Conservation (phyloP, 495 filamentous ascomycete genomes). For the Neurospora sp. region DNA sequence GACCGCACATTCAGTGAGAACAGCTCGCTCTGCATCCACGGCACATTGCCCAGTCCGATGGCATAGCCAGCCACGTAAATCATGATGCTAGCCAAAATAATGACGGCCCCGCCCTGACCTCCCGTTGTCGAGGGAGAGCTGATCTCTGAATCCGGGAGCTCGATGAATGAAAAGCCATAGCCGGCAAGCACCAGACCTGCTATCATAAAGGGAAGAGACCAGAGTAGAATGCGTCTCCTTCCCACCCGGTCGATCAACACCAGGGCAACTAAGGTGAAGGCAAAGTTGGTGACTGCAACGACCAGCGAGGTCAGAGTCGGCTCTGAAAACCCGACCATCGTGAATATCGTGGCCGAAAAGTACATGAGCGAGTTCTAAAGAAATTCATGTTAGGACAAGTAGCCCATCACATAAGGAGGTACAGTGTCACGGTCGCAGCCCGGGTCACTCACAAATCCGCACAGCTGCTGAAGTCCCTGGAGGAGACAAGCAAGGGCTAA, state of each 20-base stretch:
- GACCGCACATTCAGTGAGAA: slow-evolving; percentile 78
- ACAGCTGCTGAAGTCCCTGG: slow-evolving; percentile 82
- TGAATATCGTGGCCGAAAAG: slow-evolving; percentile 85
- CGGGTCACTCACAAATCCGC: slow-evolving; percentile 58
- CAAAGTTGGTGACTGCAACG: slow-evolving; percentile 76
- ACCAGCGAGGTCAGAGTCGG: slow-evolving; percentile 75
- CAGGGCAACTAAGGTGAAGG: slow-evolving; percentile 69
- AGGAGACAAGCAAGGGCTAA: slow-evolving; percentile 76
- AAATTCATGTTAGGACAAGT: slow-evolving; percentile 4
- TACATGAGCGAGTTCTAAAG: slow-evolving; percentile 83
- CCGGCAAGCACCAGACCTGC: slow-evolving; percentile 57
- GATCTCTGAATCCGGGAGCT: slow-evolving; percentile 12
- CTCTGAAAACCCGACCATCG: slow-evolving; percentile 63
- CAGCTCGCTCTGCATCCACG: slow-evolving; percentile 89
- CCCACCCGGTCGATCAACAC: slow-evolving; percentile 72
- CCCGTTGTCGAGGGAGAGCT: slow-evolving; percentile 16
- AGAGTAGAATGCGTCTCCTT: slow-evolving; percentile 69
- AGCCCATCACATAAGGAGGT: not conserved
- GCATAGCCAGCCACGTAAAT: slow-evolving; percentile 82
- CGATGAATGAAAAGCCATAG: slow-evolving; percentile 54
- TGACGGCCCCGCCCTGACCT: slow-evolving; percentile 29
- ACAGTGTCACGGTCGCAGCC: not conserved
- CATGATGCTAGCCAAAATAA: slow-evolving; percentile 62
- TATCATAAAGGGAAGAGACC: slow-evolving; percentile 78
- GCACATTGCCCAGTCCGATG: slow-evolving; percentile 80